Evolutionary conservation across 805 yeast genomes (phyloP).

Genomic region (Babjeviella inositovora): DNA sequence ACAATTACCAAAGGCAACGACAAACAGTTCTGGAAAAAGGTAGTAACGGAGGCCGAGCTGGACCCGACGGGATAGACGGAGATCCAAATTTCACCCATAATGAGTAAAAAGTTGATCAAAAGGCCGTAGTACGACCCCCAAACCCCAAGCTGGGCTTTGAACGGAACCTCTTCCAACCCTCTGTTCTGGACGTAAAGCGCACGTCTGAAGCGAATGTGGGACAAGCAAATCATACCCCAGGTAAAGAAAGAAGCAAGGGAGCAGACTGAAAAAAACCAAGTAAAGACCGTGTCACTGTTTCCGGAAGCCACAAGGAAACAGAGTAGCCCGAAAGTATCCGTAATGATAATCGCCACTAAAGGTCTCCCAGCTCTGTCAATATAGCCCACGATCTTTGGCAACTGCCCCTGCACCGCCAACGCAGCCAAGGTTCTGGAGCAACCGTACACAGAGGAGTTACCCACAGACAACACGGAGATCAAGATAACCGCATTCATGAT

Average conservation of each 20-base stretch:
- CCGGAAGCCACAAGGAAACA: constrained; percentile 33
- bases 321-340: constrained; percentile 37
- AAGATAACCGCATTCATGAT: constrained; percentile 63
- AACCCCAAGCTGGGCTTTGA: constrained; percentile 14
- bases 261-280: constrained; percentile 21
- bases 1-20: constrained; percentile 24
- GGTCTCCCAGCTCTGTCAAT: constrained; percentile 75
- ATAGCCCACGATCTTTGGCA: constrained; percentile 46
- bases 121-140: constrained; percentile 18
- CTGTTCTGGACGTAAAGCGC: constrained; percentile 17
- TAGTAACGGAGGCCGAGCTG: too few species aligned
- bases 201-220: constrained; percentile 20
- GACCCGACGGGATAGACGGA: constrained; percentile 20
- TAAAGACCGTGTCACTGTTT: constrained; percentile 19
- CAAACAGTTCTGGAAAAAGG: constrained; percentile 38
- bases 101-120: constrained; percentile 10
- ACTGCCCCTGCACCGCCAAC: constrained; percentile 48
- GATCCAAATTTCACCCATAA: constrained; percentile 20
- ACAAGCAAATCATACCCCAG: constrained; percentile 21
- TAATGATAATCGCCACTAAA: constrained; percentile 39
- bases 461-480: constrained; percentile 60
- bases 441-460: constrained; percentile 63
- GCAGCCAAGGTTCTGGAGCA: constrained; percentile 56
- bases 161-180: constrained; percentile 14
- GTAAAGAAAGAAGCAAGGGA: constrained; percentile 22